phyloP scores from a whole-genome alignment of 305 asterid genomes.

The Solanum hybrid region DNA sequence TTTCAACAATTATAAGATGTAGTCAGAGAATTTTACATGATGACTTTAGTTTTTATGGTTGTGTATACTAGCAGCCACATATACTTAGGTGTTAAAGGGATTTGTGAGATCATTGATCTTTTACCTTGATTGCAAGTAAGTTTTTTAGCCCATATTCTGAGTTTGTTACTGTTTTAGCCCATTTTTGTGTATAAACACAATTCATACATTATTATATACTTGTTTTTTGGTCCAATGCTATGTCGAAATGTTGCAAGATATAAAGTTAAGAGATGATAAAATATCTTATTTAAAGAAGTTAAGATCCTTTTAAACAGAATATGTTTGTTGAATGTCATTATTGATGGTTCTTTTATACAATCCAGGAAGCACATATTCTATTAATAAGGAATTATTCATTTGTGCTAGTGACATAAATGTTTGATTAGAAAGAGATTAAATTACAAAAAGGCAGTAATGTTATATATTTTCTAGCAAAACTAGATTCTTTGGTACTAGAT shows the following conservation, averaged over 20 bases:
- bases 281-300: neutral
- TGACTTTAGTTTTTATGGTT: neutral
- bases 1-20: neutral
- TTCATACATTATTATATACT: neutral
- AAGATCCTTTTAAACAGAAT: neutral
- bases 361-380: constrained; percentile 2
- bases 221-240: neutral
- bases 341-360: neutral
- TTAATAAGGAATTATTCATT: neutral
- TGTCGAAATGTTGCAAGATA: neutral
- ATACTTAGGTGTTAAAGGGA: neutral
- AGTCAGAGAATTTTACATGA: neutral
- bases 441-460: neutral
- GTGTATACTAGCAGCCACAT: neutral
- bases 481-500: neutral
- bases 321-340: neutral
- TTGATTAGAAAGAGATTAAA: neutral
- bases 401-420: neutral
- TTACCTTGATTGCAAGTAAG: neutral
- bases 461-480: neutral
- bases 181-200: neutral
- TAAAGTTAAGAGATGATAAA: neutral
- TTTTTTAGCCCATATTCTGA: neutral
- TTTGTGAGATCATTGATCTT: neutral
- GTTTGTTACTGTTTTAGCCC: neutral